Conservation (phyloP, 108 stramenopile species). For the Fistulifera pelliculosa region DNA sequence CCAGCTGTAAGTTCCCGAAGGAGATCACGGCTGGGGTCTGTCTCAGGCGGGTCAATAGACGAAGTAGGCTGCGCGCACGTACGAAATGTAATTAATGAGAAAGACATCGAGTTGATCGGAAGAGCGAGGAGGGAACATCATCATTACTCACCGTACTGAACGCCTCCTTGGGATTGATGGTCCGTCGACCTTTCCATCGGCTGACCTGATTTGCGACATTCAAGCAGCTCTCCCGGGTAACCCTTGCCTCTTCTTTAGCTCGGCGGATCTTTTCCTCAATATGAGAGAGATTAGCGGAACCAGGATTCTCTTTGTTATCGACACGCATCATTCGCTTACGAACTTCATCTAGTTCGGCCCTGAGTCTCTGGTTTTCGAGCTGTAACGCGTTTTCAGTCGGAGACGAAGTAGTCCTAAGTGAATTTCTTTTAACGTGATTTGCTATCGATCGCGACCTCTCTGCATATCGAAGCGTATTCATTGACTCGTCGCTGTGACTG, state of each 20-base stretch:
- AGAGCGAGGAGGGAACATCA: neutral
- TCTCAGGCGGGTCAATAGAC: too few species aligned
- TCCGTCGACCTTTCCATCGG: neutral
- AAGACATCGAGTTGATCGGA: neutral
- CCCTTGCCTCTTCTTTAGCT: neutral
- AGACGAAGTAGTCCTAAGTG: slow-evolving; percentile 14
- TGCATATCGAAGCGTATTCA: slow-evolving; percentile 91
- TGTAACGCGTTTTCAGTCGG: neutral
- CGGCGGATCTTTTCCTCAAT: neutral
- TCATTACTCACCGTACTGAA: neutral
- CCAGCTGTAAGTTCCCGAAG: too few species aligned
- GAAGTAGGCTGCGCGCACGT: too few species aligned
- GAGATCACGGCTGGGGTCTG: too few species aligned
- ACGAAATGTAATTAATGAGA: neutral
- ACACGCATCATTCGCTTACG: neutral
- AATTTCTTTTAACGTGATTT: slow-evolving; percentile 81
- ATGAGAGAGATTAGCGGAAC: neutral
- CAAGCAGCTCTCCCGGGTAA: neutral
- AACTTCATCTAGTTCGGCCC: neutral
- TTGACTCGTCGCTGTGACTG: slow-evolving; percentile 90
- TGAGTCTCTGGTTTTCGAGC: neutral
- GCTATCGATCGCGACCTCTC: slow-evolving; percentile 92
- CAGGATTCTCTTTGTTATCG: neutral
- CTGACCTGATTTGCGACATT: neutral
- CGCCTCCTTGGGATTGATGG: neutral